Base-by-base conservation (phyloP, 306 rosid genomes). In the Vigna reflexopilosa region DNA sequence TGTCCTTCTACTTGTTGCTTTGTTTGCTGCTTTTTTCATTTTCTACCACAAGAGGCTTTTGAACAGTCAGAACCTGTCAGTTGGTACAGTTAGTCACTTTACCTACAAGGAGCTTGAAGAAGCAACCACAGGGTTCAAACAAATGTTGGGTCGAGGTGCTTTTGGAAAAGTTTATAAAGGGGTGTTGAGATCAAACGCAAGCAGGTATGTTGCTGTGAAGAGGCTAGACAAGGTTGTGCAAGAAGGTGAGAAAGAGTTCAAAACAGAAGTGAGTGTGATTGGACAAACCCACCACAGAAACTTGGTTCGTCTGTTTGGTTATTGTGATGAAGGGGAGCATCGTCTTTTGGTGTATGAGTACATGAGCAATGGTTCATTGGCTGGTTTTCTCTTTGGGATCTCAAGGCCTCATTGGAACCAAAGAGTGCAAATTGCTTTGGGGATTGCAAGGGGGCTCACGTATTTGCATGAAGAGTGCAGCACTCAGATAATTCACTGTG, bases 161-260 rank as follows among this genome's bases (percentile, higher is more conserved):
- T 78, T 73, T 13, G 81, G 83, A 62, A 56, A 63, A 1, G 80
- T 78, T 0, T 78, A 83, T 47, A 83, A 83, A 78, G 86, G 83
- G 63, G 83, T 78, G 19, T 51, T 73, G 2, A 15, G 48, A 73
- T 78, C 73, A 19, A 24, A 64, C n/a, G 30, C 77, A 0, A 78
- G 51, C 42, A 83, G 36, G 44, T 59, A 36, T 42, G 80, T 89
- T n/a, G 93, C 90, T 15, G 85, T 89, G 4, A 86, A 89, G 40
- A 76, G 75, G 63, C 58, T 87, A 9, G 86, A 85, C 0, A 73
- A 70, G 26, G n/a, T 63, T 19, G 73, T 76, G 6, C 52, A 54
- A n/a, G 90, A 86, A 76, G 86, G 82, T 12, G 90, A 83, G 1
- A 65, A 65, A 36, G 72, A 67, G 50, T 67, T 67, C 54, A 42